Evolutionary conservation across 768 basidiomycete genomes (phyloP), one percentile per base, ranked within the genome.

Genomic region (Termitomyces sp.): DNA sequence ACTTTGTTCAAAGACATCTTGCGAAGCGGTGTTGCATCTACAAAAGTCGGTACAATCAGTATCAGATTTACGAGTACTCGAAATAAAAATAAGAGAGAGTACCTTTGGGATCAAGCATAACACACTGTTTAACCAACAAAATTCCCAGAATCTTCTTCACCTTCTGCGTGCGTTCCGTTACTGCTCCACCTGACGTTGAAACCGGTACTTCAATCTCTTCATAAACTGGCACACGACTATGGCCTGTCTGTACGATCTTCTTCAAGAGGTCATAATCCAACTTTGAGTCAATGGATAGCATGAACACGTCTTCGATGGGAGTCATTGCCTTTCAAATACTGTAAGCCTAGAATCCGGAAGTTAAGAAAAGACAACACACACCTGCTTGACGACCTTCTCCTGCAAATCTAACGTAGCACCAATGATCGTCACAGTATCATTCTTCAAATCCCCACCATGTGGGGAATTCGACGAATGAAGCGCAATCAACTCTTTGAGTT

Each of bases 401-500:
- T 95, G 93, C 14, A 96, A 70, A 65, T 94, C 93, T 22, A 96
- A 81, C 0, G 91, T 91, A 0, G 89, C 90, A 17, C 92, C 91
- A 38, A 94, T 93, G 67, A 95, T 94, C 1, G 85, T 85, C 49
- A 94, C 89, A 0, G 93, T 95, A 65, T 95, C 93, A 1, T 73
- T 81, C 64, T 90, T 88, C 43, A 95, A 74, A 66, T 96, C 93
- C 11, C 93, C 93, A 12, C 91, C 92, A 55, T 85, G 86, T 0
- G 85, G 75, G 5, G 81, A 85, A 32, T 78, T 77, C 0, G 80
- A 82, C 2, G 84, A 85, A 59, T 96, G 93, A 82, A 95, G 83
- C 1, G 91, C 90, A 55, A 96, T 93, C 26, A 96, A 73, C 65
- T 95, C 93, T 64, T 94, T 93, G 28, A 96, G 77, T 65, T 96